Percentiles rank a stretch among this genome's conserved stretches.
phyloP scores from a whole-genome alignment of 768 basidiomycete genomes.

The Leucocoprinus sp. region DNA sequence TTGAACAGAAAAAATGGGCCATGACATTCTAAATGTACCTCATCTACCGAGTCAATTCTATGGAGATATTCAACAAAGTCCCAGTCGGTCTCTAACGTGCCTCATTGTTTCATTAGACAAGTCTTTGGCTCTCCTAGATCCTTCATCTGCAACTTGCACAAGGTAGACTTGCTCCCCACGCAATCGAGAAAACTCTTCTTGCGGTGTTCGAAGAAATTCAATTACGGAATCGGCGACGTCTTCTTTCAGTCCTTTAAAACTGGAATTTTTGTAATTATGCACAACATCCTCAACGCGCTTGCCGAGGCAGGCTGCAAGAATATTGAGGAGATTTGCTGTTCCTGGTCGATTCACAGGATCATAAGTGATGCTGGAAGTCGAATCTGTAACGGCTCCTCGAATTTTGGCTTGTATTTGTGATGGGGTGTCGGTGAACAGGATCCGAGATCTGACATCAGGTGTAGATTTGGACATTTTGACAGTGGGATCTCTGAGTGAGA shows the following conservation, averaged over 20 bases:
- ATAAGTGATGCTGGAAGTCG: constrained; percentile 63
- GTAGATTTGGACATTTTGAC: constrained; percentile 97
- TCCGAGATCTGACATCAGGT: constrained; percentile 68
- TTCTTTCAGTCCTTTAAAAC: constrained; percentile 63
- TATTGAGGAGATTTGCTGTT: constrained; percentile 70
- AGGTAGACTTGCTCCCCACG: constrained; percentile 54
- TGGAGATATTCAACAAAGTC: constrained; percentile 26
- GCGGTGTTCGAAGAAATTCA: constrained; percentile 53
- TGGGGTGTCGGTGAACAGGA: constrained; percentile 73
- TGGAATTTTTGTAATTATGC: constrained; percentile 40
- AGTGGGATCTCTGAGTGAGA: constrained; percentile 78
- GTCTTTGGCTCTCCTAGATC: constrained; percentile 53
- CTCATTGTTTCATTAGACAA: constrained; percentile 56
- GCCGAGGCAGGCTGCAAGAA: constrained; percentile 66
- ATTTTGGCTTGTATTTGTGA: constrained; percentile 61
- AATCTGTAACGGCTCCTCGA: constrained; percentile 80
- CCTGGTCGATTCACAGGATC: constrained; percentile 80
- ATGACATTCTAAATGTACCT: neutral
- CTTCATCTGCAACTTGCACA: constrained; percentile 49
- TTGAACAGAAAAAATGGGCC: neutral
- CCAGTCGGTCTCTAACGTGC: constrained; percentile 62
- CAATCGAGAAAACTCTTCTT: constrained; percentile 62
- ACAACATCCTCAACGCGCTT: constrained; percentile 39
- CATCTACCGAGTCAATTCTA: neutral
- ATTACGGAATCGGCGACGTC: constrained; percentile 72